These are phyloP conservation scores for Cyclotella atomus DNA, from an alignment of 108 stramenopile genomes.

Conservation along the genomic window DNA sequence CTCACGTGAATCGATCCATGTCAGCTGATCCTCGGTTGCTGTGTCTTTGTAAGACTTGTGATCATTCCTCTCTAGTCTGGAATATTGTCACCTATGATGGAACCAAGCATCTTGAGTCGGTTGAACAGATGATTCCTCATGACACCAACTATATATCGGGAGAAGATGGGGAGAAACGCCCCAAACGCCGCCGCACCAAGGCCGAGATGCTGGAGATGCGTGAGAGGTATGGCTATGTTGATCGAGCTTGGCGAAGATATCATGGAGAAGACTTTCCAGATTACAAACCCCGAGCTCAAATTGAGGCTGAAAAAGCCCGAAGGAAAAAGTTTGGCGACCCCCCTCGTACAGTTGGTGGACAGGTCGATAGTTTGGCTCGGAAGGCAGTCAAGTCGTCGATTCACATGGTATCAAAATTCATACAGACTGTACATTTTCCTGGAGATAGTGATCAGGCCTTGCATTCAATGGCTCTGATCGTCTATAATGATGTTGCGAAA, in stretches of 20 bases:
- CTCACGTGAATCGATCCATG: background rate
- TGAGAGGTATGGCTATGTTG: background rate
- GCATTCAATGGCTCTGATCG: conserved; percentile 6
- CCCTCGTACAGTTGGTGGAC: background rate
- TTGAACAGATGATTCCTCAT: background rate
- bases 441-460: background rate
- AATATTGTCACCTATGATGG: background rate
- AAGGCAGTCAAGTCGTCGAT: background rate
- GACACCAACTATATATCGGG: background rate
- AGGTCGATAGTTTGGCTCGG: background rate
- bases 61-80: background rate
- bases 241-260: too few species aligned
- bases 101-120: background rate
- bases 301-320: background rate
- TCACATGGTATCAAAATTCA: background rate
- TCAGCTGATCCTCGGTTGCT: background rate
- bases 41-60: background rate
- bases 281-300: background rate
- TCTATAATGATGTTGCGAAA: conserved; percentile 4
- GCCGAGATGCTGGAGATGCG: background rate
- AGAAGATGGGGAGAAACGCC: background rate
- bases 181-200: background rate
- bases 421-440: background rate
- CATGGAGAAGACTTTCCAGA: background rate
- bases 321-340: background rate